Percentiles rank a stretch among this genome's conserved stretches.
These are phyloP conservation scores for Tieghemiomyces parasiticus DNA, from an alignment of 192 early-diverging fungal genomes.

Conservation along the genomic window DNA sequence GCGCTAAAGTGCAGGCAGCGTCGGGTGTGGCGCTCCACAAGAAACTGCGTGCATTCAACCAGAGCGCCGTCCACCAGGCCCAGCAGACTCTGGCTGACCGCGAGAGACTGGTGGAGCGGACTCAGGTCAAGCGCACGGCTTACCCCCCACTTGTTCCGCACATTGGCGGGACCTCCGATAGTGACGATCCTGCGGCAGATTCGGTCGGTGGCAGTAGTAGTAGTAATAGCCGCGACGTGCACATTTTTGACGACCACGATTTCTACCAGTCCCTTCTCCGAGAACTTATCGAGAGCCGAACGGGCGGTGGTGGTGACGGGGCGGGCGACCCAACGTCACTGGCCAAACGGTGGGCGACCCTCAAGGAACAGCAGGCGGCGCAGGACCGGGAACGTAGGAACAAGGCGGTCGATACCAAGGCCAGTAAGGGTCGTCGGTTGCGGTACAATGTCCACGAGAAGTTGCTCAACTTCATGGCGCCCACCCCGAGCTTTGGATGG, in stretches of 20 bases:
- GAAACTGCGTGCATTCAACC: constrained; percentile 94
- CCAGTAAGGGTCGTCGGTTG: constrained; percentile 81
- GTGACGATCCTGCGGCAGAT: too few relatives aligned
- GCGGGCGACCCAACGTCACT: constrained; percentile 76
- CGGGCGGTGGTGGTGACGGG: too few relatives aligned
- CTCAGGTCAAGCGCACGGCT: constrained; percentile 63
- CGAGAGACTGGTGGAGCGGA: constrained; percentile 71
- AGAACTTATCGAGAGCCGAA: constrained; percentile 87
- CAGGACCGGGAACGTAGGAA: constrained; percentile 50
- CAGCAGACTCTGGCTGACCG: constrained; percentile 47
- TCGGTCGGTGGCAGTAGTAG: too few relatives aligned
- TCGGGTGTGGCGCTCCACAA: constrained; percentile 56
- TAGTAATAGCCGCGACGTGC: constrained; percentile 45
- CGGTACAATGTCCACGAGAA: constrained; percentile 95
- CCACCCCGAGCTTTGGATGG: constrained; percentile 77
- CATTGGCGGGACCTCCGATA: constrained; percentile 10
- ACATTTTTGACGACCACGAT: constrained; percentile 93
- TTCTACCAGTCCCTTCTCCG: constrained; percentile 89
- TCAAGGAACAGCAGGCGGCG: constrained; percentile 44
- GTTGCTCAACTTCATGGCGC: constrained; percentile 92
- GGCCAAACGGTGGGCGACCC: constrained; percentile 68
- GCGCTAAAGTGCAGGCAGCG: constrained; percentile 64
- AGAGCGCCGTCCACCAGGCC: constrained; percentile 62
- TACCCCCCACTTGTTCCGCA: constrained; percentile 20
- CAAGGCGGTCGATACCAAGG: constrained; percentile 67